Evolutionary conservation across 805 yeast genomes (phyloP), one percentile per base, ranked within the genome.

Genomic region (Hanseniaspora singularis): DNA sequence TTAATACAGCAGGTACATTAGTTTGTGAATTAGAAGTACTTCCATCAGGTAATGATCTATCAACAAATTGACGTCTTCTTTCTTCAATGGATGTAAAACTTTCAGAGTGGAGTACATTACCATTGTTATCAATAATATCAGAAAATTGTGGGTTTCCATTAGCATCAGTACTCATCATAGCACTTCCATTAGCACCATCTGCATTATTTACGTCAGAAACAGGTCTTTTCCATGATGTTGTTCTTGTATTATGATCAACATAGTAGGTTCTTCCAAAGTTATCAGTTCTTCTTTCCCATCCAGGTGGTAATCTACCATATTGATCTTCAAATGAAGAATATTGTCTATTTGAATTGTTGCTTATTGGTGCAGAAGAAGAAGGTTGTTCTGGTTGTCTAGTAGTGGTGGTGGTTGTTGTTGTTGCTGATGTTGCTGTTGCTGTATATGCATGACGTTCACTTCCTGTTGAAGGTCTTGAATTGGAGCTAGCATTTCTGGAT

Each of bases 161-260:
- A 7, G 24, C 27, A 15, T 16, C 34, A 22, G 12, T 19, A 32
- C 27, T 12, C 37, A 33, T 14, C 33, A 7, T 28, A 54, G 60
- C 44, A 73, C 74, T 51, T 73, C 79, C 49, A 72, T 60, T 57
- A 9, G 20, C 4, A 78, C 20, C 20, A 6, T 8, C 23, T 60
- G 86, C 24, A 9, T 27, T 96, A 34, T 78, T 70, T 58, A 83
- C 85, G 46, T 81, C 89, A 53, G 79, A 62, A 3, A 92, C 79
- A 26, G 99, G 99, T 57, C 99, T 76, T 57, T 83, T 87, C 99
- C 99, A 92, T n/a, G 98, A 89, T 8, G 99, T 92, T 8, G 96
- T 84, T 66, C 96, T 79, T 18, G 96, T 84, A 64, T 89, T 87
- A 67, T 92, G 99, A 66, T 92, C 99, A 31, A 92, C 98, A 61